phyloP scores from a whole-genome alignment of 2,329 filamentous ascomycete species.

The Magnaporthiopsis rhizophila region DNA sequence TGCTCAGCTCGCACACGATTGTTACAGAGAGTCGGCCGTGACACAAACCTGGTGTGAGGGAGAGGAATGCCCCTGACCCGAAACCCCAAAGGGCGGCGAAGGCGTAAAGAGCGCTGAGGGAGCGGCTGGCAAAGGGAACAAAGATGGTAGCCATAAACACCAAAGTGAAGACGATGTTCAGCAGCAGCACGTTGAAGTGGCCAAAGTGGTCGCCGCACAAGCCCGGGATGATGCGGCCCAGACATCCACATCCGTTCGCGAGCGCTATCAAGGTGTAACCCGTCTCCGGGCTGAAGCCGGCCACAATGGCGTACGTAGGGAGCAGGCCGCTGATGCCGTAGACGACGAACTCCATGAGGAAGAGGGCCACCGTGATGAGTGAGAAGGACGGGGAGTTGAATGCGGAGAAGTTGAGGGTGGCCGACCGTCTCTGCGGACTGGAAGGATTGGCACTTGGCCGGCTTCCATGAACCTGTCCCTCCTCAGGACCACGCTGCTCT shows the following conservation, averaged over 20 bases:
- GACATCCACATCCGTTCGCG: constrained; percentile 31
- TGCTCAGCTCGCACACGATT: neutral
- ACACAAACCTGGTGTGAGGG: constrained; percentile 22
- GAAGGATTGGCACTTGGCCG: too few species aligned
- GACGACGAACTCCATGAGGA: constrained; percentile 39
- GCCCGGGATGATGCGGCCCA: constrained; percentile 35
- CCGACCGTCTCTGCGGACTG: constrained; percentile 15
- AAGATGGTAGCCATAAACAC: constrained; percentile 33
- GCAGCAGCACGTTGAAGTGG: constrained; percentile 35
- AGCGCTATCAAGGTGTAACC: constrained; percentile 37
- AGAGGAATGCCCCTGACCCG: constrained; percentile 39
- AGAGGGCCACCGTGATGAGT: constrained; percentile 32
- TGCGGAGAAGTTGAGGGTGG: constrained; percentile 29
- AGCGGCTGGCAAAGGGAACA: constrained; percentile 27
- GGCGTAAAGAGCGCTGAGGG: constrained; percentile 23
- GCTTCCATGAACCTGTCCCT: neutral
- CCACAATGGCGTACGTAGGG: constrained; percentile 33
- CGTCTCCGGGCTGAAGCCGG: constrained; percentile 25
- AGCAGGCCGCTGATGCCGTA: constrained; percentile 36
- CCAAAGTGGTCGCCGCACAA: constrained; percentile 33
- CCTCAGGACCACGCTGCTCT: neutral
- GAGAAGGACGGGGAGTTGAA: constrained; percentile 32
- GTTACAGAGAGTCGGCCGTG: too few species aligned
- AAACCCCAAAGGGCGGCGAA: constrained; percentile 40
- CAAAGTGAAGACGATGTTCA: constrained; percentile 26